These are phyloP conservation scores for Cryphonectria carpinicola DNA, from an alignment of 2,329 filamentous ascomycete species.

Conservation along the genomic window DNA sequence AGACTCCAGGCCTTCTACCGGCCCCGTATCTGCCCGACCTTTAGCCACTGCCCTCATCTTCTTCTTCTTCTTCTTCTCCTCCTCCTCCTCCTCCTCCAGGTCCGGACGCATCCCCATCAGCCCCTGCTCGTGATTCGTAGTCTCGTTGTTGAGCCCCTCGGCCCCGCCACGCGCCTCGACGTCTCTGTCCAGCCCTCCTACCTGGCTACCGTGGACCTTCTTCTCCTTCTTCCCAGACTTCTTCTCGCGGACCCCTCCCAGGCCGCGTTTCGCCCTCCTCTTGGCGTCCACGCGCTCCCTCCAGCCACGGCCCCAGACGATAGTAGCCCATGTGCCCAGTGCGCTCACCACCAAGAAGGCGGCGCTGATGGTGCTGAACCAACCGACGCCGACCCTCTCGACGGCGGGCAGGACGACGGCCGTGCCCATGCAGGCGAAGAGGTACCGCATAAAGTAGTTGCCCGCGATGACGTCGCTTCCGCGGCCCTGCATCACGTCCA, in stretches of 20 bases:
- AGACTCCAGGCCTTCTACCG: neutral
- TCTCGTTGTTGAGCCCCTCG: neutral
- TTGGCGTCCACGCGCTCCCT: slow-evolving; percentile 56
- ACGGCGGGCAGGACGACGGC: slow-evolving; percentile 75
- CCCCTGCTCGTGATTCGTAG: neutral
- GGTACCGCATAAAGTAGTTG: slow-evolving; percentile 78
- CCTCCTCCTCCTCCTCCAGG: neutral
- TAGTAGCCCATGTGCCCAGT: slow-evolving; percentile 50
- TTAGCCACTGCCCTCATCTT: neutral
- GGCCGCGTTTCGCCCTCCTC: slow-evolving; percentile 42
- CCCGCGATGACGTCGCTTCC: slow-evolving; percentile 77
- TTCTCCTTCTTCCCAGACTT: neutral
- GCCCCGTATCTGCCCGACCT: neutral
- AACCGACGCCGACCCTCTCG: slow-evolving; percentile 76
- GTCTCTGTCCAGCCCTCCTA: neutral
- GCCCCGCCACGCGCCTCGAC: neutral
- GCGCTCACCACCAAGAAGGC: slow-evolving; percentile 56
- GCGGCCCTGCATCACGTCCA: slow-evolving; percentile 77
- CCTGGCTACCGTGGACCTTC: no score
- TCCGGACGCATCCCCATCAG: neutral
- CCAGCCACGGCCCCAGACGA: slow-evolving; percentile 55
- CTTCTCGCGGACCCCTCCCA: neutral
- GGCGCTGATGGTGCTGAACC: slow-evolving; percentile 75
- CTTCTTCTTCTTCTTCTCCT: neutral
- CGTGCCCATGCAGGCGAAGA: slow-evolving; percentile 72